phyloP scores from a whole-genome alignment of 805 yeast genomes.

The Candida sakaeoensis region DNA sequence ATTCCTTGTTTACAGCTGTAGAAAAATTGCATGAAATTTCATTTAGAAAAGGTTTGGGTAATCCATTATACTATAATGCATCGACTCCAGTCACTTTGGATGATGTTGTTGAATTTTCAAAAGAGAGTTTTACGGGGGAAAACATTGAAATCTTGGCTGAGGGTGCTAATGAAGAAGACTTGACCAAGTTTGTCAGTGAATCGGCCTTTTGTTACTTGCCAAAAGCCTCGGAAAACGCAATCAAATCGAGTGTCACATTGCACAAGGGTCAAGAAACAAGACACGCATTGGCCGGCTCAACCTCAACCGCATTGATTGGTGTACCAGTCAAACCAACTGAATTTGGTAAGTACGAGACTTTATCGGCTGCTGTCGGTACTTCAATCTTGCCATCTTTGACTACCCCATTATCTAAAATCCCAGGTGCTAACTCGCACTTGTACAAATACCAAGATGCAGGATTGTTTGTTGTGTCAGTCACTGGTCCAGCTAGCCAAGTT shows the following conservation, averaged over 20 bases:
- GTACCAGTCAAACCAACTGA: conserved; percentile 67
- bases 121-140: conserved; percentile 61
- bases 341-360: conserved; percentile 63
- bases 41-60: conserved; percentile 86
- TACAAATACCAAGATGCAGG: conserved; percentile 74
- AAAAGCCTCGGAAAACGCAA: conserved; percentile 46
- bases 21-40: conserved; percentile 78
- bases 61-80: conserved; percentile 74
- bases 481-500: conserved; percentile 59
- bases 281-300: conserved; percentile 55
- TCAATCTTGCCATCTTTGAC: conserved; percentile 53
- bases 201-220: conserved; percentile 64
- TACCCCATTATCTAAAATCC: conserved; percentile 46
- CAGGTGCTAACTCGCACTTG: conserved; percentile 51
- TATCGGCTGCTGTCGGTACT: conserved; percentile 65
- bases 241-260: conserved; percentile 33
- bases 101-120: conserved; percentile 64
- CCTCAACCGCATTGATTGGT: conserved; percentile 73
- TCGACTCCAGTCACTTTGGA: conserved; percentile 51
- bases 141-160: conserved; percentile 69
- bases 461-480: conserved; percentile 67
- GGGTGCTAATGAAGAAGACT: conserved; percentile 71
- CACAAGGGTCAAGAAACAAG: conserved; percentile 67
- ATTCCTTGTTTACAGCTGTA: conserved; percentile 57
- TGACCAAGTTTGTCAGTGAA: conserved; percentile 61